Evolutionary conservation across 176 grass and related monocot genomes (phyloP), one percentile per base, ranked within the genome.

Genomic region (Luzula sylvatica): DNA sequence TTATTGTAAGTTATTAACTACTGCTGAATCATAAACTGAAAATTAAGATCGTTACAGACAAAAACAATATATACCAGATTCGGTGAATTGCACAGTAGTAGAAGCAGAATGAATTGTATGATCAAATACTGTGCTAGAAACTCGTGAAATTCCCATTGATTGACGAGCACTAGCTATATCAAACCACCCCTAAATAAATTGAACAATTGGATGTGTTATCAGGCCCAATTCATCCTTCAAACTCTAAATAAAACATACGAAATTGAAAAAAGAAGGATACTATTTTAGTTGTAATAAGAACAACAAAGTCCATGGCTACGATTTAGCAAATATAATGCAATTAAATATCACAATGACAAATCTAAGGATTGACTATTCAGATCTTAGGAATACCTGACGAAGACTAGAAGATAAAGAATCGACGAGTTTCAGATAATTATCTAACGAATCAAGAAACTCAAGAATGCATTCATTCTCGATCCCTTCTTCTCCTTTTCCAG

Each of bases 91-190:
- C 51, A 88, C 21, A 55, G 78, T 85, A 20, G 83, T 88, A 23
- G 83, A 71, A 68, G 89, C 83, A 42, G 89, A 79, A 49, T 85
- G 83, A 52, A 76, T 76, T 58, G 83, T 85, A 55, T 88, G 83
- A 77, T 82, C 74, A 67, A 82, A 68, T 12, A 88, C 30, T n/a
- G 56, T 74, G 69, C 80, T 86, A 2, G 83, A 88, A 55, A 95
- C 66, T 25, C 83, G 80, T 1, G 83, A 72, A 18, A 75, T 38
- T 9, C 89, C 80, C 89, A 88, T 95, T 5, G 80, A 95, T 41
- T 95, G 89, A 11, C 83, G 83, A 25, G 80, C 89, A 76, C 80
- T 79, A 19, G 83, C 89, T 52, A 95, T 52, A 69, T 95, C 89
- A 18, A 95, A 62, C 89, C 89, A 95, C n/a, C 89, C 89, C 89